Base-by-base conservation (phyloP, 495 filamentous ascomycete species). In the Umbilicaria muhlenbergii region DNA sequence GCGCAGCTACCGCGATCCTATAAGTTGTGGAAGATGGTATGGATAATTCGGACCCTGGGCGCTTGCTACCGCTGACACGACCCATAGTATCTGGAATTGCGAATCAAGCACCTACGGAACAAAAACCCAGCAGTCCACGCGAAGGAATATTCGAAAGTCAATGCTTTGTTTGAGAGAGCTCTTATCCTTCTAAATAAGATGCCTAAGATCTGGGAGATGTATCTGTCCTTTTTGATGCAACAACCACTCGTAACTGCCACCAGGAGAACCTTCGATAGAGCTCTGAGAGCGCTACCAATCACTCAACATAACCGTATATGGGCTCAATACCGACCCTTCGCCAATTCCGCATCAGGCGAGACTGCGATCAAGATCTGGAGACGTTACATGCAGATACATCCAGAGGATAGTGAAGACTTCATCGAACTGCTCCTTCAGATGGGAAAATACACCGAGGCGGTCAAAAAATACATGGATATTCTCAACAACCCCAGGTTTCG, bases 201-300 rank as follows among this genome's bases (percentile, higher is more conserved):
- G 92, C 92, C 92, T 38, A 73, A 77, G 47, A 91, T 96, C 55
- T 99, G 92, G 92, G 86, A 94, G 62, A 86, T 95, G 82, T 99
- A 94, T 58, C 77, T 99, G 36, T 74, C 75, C 33, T 96, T 96
- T 57, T 65, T 96, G 50, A 74, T 89, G 54, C 75, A 84, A 51
- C 92, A 96, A 55, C 93, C 92, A 7, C 68, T 94, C 34, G 78
- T 96, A 36, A 94, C 87, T n/a, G 74, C 78, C 51, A 94, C 88
- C 8, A 74, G 92, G 37, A 78, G 80, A 38, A 86, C 86, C 1
- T 99, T 99, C 63, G 92, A 99, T 64, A 79, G 89, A 39, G 86
- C 92, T 2, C 73, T 99, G 18, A 80, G 91, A 36, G 89, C 92
- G 3, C 69, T 99, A n/a, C 92, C 92, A 11, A 75, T 96, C 46